phyloP scores from a whole-genome alignment of 257 asterid species.

The Verbascum thapsus region DNA sequence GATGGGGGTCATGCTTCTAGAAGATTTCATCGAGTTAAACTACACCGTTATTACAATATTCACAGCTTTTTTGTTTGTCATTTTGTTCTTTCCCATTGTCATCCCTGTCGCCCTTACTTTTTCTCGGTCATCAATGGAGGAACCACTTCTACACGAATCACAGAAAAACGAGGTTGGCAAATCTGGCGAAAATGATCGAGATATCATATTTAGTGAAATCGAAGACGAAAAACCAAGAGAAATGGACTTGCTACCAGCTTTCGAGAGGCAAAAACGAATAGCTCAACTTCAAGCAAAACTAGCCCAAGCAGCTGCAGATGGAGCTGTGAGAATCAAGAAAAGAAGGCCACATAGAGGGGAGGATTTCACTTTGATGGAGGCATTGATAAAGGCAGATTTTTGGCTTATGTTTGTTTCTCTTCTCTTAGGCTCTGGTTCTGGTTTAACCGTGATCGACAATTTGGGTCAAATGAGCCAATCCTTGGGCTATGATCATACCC shows the following conservation, averaged over 20 bases:
- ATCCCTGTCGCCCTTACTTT: slow-evolving; percentile 44
- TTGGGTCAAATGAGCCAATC: slow-evolving; percentile 70
- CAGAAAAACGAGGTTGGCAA: slow-evolving; percentile 41
- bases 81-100: slow-evolving; percentile 45
- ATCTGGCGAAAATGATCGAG: slow-evolving; percentile 36
- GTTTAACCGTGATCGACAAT: slow-evolving; percentile 65
- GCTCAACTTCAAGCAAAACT: slow-evolving; percentile 52
- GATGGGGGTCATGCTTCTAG: slow-evolving; percentile 60
- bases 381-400: slow-evolving; percentile 59
- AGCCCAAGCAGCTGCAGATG: slow-evolving; percentile 73
- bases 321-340: slow-evolving; percentile 61
- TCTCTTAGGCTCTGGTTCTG: slow-evolving; percentile 64
- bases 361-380: slow-evolving; percentile 60
- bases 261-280: slow-evolving; percentile 56
- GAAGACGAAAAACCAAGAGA: slow-evolving; percentile 62
- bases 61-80: slow-evolving; percentile 41
- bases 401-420: slow-evolving; percentile 69
- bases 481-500: slow-evolving; percentile 52
- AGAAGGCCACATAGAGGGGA: slow-evolving; percentile 66
- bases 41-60: slow-evolving; percentile 36
- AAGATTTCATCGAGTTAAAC: slow-evolving; percentile 47
- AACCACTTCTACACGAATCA: slow-evolving; percentile 40
- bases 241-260: slow-evolving; percentile 50
- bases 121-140: slow-evolving; percentile 37
- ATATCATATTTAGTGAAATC: slow-evolving; percentile 52